Percentiles rank a stretch among this genome's conserved stretches.
Evolutionary conservation across 257 asterid species (phyloP).

Genomic region (Eucommia ulmoides): DNA sequence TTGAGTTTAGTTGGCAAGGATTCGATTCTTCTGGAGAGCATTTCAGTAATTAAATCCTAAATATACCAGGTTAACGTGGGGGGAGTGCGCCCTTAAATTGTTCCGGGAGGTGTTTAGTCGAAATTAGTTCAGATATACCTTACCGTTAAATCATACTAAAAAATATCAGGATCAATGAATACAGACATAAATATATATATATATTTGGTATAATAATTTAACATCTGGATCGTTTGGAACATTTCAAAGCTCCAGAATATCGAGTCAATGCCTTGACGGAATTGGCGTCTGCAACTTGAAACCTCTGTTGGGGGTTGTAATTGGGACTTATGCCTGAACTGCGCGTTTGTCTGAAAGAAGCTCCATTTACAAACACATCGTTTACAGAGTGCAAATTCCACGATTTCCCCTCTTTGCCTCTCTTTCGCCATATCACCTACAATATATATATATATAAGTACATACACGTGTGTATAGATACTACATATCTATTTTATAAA

Average conservation of each 20-base stretch:
- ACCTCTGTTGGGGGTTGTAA: constrained; percentile 45
- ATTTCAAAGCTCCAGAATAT: constrained; percentile 54
- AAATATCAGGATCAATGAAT: too few species aligned
- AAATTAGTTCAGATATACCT: too few species aligned
- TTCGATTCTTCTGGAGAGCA: too few species aligned
- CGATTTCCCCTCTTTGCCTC: constrained; percentile 6
- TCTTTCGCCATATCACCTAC: constrained; percentile 58
- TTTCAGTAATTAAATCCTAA: too few species aligned
- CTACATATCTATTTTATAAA: background rate
- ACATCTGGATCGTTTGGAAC: constrained; percentile 38
- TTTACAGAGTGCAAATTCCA: constrained; percentile 39
- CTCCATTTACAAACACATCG: constrained; percentile 76
- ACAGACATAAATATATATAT: too few species aligned
- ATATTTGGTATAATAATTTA: constrained; percentile 13
- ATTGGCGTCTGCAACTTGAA: constrained; percentile 42
- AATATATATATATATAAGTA: too few species aligned
- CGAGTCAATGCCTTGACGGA: constrained; percentile 38
- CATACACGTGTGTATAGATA: too few species aligned
- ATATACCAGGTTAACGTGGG: too few species aligned
- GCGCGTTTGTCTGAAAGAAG: constrained; percentile 32
- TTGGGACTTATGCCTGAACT: constrained; percentile 37
- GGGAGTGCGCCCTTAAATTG: too few species aligned
- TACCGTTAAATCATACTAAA: too few species aligned
- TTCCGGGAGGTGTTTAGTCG: too few species aligned
- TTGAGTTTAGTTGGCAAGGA: too few species aligned